These are phyloP conservation scores for Dentiscutata heterogama DNA, from an alignment of 371 early-diverging fungal species.

Conservation along the genomic window DNA sequence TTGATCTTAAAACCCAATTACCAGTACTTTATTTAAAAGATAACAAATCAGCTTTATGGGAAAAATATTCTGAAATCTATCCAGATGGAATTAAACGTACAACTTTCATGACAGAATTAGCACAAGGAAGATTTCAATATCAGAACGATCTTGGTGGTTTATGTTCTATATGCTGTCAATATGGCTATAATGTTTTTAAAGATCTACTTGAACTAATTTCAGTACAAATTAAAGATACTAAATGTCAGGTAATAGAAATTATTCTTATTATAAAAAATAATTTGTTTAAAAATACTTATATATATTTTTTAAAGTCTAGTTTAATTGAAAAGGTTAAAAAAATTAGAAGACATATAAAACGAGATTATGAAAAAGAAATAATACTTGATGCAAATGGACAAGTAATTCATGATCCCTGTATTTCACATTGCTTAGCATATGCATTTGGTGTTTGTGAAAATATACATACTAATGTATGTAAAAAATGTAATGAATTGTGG, in stretches of 20 bases:
- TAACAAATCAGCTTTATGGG: background rate
- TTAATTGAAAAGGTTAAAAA: background rate
- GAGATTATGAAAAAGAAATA: background rate
- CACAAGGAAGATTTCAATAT: background rate
- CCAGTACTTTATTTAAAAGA: conserved; percentile 1
- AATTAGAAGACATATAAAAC: conserved; percentile 12
- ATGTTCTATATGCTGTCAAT: background rate
- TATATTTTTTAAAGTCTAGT: background rate
- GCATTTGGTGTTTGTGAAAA: conserved; percentile 1
- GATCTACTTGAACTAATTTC: background rate
- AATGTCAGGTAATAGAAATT: background rate
- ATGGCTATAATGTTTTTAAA: conserved; percentile 14
- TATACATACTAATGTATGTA: background rate
- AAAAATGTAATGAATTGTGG: background rate
- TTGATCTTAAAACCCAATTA: background rate
- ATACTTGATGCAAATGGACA: background rate
- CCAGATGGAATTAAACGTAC: background rate
- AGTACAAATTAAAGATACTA: background rate
- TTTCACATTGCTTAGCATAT: conserved; percentile 5
- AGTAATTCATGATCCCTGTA: background rate
- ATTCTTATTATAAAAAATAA: background rate
- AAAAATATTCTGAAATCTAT: conserved; percentile 16
- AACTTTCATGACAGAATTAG: background rate
- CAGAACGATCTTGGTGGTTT: background rate
- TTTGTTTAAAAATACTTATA: background rate